Conservation (phyloP, 2,329 filamentous ascomycete species). For the Zasmidium angulare region DNA sequence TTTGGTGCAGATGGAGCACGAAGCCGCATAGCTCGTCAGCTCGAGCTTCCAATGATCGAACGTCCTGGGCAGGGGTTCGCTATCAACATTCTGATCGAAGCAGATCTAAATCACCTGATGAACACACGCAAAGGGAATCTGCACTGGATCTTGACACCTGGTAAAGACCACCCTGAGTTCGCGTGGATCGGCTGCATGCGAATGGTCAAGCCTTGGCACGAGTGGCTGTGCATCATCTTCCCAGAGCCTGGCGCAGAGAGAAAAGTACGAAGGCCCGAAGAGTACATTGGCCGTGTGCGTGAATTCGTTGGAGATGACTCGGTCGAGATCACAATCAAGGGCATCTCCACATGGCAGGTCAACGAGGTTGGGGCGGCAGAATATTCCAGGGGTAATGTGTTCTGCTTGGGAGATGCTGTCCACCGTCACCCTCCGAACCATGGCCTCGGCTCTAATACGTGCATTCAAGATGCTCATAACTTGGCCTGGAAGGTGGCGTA, state of each 20-base stretch:
- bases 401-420: constrained; percentile 58
- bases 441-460: constrained; percentile 59
- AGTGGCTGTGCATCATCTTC: constrained; percentile 48
- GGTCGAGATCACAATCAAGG: neutral
- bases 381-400: constrained; percentile 40
- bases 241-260: constrained; percentile 17
- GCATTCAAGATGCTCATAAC: constrained; percentile 38
- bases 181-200: constrained; percentile 28
- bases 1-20: constrained; percentile 56
- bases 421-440: constrained; percentile 60
- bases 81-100: constrained; percentile 42
- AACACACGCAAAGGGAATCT: constrained; percentile 53
- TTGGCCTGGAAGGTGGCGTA: constrained; percentile 38
- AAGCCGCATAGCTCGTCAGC: constrained; percentile 44
- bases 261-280: neutral
- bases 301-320: neutral
- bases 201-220: constrained; percentile 62
- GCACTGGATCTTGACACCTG: constrained; percentile 50
- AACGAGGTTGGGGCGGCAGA: neutral
- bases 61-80: constrained; percentile 43
- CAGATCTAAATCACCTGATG: constrained; percentile 50
- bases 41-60: constrained; percentile 43
- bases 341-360: neutral
- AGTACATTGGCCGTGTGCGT: neutral
- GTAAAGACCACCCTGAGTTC: constrained; percentile 1